Base-by-base conservation (phyloP, 805 yeast genomes). In the Blastobotrys mokoenaii region DNA sequence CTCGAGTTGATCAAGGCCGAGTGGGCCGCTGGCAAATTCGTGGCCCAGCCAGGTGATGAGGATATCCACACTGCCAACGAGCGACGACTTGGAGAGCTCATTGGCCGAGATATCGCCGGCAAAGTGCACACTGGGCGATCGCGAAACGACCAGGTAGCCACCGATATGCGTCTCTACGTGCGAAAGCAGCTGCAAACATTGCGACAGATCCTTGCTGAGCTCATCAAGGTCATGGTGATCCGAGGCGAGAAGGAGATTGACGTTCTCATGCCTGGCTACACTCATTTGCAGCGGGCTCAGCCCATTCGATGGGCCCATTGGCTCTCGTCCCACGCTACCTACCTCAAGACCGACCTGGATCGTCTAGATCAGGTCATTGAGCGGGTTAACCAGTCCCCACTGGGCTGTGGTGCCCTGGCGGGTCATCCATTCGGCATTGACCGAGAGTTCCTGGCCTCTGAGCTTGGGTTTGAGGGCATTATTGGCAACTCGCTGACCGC, bases 231-330 rank as follows among this genome's bases (percentile, higher is more conserved):
- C 15, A 74, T 93, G 54, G 60, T 79, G 37, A 72, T 72, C 46
- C 79, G 99, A 61, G 96, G 95, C 3, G 82, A 78, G 58, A 63
- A 73, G 30, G 99, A 93, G 68, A 84, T 93, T 48, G 95, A 84
- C 56, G 84, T 83, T 15, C 74, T 93, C 61, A 93, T 93, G 97
- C 99, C 99, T 9, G 99, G 99, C 38, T 93, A 93, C 70, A 93
- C 99, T 11, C 99, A 93, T 69, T 72, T 93, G 63, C 98, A 93
- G 73, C 84, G 96, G 64, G 97, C 97, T 1, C 99, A 89, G 68
- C 99, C 99, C n/a, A 93, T 93, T 60, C 79, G 99, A 69, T 93
- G 99, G 99, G 74, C 97, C 1, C 99, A 93, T 64, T 90, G 97
- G 96, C 72, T 93, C 54, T 79, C 90, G 54, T 80, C 87, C 63